Evolutionary conservation across 345 rosid genomes (phyloP).

Genomic region (Pistacia integerrima): DNA sequence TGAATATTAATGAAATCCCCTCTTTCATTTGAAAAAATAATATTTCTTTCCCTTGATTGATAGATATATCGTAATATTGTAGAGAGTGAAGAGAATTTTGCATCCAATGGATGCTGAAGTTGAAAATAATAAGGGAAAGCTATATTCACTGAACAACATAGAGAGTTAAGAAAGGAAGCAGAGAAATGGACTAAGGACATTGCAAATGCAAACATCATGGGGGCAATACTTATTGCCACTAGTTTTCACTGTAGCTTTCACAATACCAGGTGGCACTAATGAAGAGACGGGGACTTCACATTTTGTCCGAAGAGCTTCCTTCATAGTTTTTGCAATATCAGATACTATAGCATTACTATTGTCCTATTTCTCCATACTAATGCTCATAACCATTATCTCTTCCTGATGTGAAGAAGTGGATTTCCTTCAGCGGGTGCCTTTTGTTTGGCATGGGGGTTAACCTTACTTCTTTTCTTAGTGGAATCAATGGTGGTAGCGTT

Average conservation of each 20-base stretch:
- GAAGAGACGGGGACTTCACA: background rate
- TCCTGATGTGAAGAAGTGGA: background rate
- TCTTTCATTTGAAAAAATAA: too few species aligned
- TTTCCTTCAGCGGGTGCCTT: background rate
- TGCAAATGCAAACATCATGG: background rate
- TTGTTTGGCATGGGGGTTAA: background rate
- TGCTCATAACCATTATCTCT: background rate
- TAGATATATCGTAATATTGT: background rate
- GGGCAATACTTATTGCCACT: constrained; percentile 4
- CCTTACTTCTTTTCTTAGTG: background rate
- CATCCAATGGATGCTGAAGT: background rate
- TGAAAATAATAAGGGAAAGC: background rate
- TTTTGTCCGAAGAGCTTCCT: too few species aligned
- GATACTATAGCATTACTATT: background rate
- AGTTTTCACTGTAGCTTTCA: constrained; percentile 1
- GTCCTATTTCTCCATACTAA: background rate
- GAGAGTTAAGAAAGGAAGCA: background rate
- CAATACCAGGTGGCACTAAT: constrained; percentile 9
- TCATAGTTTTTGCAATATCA: background rate
- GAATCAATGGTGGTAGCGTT: background rate
- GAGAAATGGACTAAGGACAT: constrained; percentile 17
- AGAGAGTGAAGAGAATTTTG: background rate
- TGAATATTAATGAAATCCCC: background rate
- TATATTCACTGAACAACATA: background rate
- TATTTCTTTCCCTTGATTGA: background rate